Conservation (phyloP, 2,329 filamentous ascomycete species). For the Neodidymelliopsis sp. region DNA sequence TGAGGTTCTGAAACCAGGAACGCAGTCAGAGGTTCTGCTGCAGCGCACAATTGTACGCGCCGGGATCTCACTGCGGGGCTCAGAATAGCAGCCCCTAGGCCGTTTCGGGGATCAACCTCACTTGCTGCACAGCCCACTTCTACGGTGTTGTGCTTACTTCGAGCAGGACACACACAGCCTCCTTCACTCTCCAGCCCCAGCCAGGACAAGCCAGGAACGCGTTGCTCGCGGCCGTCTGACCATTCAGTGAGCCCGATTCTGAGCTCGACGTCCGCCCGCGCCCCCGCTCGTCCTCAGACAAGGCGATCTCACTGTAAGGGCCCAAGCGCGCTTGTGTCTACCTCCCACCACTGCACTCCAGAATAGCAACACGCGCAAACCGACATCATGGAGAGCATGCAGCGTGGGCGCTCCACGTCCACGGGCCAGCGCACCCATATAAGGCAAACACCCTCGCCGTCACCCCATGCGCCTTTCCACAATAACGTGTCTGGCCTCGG, state of each 20-base stretch:
- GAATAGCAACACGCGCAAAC: constrained; percentile 20
- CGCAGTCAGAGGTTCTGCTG: constrained; percentile 19
- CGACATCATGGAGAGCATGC: constrained; percentile 15
- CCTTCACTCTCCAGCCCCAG: constrained; percentile 41
- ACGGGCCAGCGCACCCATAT: constrained; percentile 67
- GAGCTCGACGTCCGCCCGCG: constrained; percentile 12
- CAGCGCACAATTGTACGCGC: constrained; percentile 22
- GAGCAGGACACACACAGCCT: constrained; percentile 36
- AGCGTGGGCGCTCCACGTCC: constrained; percentile 69
- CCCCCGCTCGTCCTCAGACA: constrained; percentile 19
- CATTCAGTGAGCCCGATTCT: constrained; percentile 32
- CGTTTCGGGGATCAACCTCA: constrained; percentile 14
- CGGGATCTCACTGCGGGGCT: constrained; percentile 17
- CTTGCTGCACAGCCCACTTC: constrained; percentile 22
- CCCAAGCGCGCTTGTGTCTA: constrained; percentile 15
- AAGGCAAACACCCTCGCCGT: constrained; percentile 72
- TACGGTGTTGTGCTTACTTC: constrained; percentile 23
- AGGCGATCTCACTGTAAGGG: constrained; percentile 18
- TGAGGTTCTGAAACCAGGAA: constrained; percentile 33
- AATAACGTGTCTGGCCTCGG: constrained; percentile 63
- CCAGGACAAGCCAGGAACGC: constrained; percentile 26
- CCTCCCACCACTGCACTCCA: constrained; percentile 16
- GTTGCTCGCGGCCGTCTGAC: constrained; percentile 28
- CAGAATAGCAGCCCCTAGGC: constrained; percentile 14
- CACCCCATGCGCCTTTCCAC: constrained; percentile 63